A percentile compares a stretch with the other conserved stretches of the same genome.
These are phyloP conservation scores for Eutrema yunnanense DNA, from an alignment of 345 rosid genomes.

Conservation along the genomic window DNA sequence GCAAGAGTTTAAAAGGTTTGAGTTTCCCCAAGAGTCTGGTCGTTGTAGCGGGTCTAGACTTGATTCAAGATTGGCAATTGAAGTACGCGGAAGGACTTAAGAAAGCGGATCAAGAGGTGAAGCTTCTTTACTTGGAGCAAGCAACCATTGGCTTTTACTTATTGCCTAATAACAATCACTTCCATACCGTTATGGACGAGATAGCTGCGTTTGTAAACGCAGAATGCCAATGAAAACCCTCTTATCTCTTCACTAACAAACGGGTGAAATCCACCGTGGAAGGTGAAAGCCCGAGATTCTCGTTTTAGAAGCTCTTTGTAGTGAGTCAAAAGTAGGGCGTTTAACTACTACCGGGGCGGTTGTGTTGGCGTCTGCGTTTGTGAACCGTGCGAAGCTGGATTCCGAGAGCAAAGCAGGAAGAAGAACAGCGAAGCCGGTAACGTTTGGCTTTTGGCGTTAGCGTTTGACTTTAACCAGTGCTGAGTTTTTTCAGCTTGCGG, in stretches of 20 bases:
- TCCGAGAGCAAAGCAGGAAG: slow-evolving; percentile 23
- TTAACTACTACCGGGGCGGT: slow-evolving; percentile 10
- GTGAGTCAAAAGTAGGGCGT: slow-evolving; percentile 4
- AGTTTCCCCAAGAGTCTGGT: slow-evolving; percentile 76
- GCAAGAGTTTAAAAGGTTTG: slow-evolving; percentile 46
- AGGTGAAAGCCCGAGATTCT: slow-evolving; percentile 15
- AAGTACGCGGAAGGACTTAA: slow-evolving; percentile 66
- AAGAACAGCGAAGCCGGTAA: slow-evolving; percentile 14
- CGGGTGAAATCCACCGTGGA: slow-evolving; percentile 3
- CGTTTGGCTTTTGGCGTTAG: slow-evolving; percentile 16
- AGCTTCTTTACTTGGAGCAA: slow-evolving; percentile 56
- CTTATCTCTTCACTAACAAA: slow-evolving; percentile 17
- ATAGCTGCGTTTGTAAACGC: slow-evolving; percentile 56
- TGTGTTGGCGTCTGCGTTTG: slow-evolving; percentile 19
- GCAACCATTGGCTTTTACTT: slow-evolving; percentile 89
- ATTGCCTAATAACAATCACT: slow-evolving; percentile 73
- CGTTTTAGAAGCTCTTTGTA: neutral
- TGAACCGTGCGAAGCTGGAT: slow-evolving; percentile 14
- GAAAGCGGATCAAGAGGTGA: slow-evolving; percentile 65
- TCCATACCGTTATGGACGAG: slow-evolving; percentile 75
- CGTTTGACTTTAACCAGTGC: slow-evolving; percentile 9
- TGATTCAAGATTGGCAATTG: slow-evolving; percentile 81
- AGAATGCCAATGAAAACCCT: slow-evolving; percentile 7
- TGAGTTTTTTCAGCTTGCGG: slow-evolving; percentile 15
- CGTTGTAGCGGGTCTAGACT: slow-evolving; percentile 88